Evolutionary conservation across 345 rosid species (phyloP), one percentile per base, ranked within the genome.

Genomic region (Murraya koenigii): DNA sequence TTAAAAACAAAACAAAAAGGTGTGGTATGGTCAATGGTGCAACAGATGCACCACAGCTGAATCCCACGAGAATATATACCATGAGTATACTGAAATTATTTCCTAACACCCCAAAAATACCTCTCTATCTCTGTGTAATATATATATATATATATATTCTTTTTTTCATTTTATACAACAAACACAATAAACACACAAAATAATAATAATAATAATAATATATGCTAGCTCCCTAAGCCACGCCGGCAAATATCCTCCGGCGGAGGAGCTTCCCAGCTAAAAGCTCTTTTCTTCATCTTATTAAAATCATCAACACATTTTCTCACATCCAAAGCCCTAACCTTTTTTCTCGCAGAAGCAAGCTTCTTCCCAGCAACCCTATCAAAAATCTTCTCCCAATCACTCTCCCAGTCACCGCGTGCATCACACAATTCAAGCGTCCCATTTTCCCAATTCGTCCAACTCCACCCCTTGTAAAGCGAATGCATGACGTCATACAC

Each of bases 401-500:
- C 94, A 8, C 72, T 26, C 60, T 88, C 95, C 98, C 97, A 94
- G 0, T 80, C 83, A 0, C 87, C 89, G 1, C 63, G 90, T 28
- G 97, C 97, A 74, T 96, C 88, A 39, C 99, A 96, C 8, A 96
- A 79, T 74, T 86, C 82, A 39, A 96, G 55, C 15, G 89, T 77
- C 49, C 87, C 92, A 20, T 86, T 89, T n/a, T 74, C 82, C 97
- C 97, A 94, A 33, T 91, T 74, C 13, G 97, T 93, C 99, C 99
- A 96, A 77, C 98, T 94, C 99, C 98, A 94, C 1, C 84, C 82
- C 68, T 35, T 81, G 15, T 84, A 44, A 4, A 96, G 85, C 62
- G 78, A 72, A 17, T n/a, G 23, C 99, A 96, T 96, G 4, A 79
- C 80, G 4, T 65, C 75, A 19, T 47, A 91, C 71, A 88, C 95